Evolutionary conservation across 106 monocot genomes (phyloP).

Genomic region (Dioscorea alata): DNA sequence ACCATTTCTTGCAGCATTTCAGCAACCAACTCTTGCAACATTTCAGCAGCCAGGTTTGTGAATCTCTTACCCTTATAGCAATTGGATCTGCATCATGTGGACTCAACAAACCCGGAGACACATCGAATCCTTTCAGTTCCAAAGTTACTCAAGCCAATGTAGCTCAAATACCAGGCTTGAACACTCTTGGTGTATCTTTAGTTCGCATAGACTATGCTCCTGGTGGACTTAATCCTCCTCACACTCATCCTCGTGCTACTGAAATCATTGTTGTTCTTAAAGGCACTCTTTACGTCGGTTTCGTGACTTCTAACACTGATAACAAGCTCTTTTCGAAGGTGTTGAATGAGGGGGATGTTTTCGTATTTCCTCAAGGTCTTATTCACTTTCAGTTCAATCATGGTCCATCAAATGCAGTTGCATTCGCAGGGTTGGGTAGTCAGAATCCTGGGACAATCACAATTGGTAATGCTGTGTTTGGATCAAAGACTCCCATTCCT

Average conservation of each 20-base stretch:
- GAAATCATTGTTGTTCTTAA: background rate
- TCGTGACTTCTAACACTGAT: conserved; percentile 4
- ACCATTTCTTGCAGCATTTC: no score
- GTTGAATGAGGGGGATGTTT: conserved; percentile 3
- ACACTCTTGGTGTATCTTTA: conserved; percentile 8
- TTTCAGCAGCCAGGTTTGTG: no score
- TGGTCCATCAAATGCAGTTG: background rate
- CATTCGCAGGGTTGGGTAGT: background rate
- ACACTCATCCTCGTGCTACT: conserved; percentile 7
- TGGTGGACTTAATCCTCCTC: conserved; percentile 5
- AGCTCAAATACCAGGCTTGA: background rate
- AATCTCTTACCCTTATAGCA: no score
- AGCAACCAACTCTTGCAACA: no score
- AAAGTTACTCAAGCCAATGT: background rate
- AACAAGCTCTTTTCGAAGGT: conserved; percentile 3
- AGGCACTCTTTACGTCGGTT: conserved; percentile 10
- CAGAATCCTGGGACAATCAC: background rate
- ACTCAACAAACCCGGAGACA: conserved; percentile 2
- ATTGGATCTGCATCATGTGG: no score
- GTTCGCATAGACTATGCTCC: conserved; percentile 8
- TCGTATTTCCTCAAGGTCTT: conserved; percentile 3
- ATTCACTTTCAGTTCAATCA: conserved; percentile 5
- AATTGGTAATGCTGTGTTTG: conserved; percentile 2
- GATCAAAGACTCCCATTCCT: background rate
- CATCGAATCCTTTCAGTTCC: background rate